Evolutionary conservation across 164 flowering plant genomes (phyloP).

Genomic region (Vitis riparia): DNA sequence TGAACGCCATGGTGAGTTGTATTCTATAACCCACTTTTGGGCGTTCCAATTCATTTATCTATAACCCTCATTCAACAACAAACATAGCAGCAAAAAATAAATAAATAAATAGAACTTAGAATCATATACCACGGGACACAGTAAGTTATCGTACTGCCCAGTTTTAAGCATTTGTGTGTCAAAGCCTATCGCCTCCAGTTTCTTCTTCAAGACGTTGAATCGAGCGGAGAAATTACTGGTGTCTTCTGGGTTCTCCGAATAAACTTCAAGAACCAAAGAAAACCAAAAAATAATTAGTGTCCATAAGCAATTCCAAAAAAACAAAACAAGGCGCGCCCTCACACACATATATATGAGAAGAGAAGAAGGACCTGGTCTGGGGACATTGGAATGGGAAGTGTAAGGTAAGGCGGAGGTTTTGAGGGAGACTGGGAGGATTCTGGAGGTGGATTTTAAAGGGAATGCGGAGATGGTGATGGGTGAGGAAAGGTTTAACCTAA

Average conservation of each 20-base stretch:
- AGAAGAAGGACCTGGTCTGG: conserved; percentile 14
- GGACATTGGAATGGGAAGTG: conserved; percentile 14
- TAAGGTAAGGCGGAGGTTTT: conserved; percentile 21
- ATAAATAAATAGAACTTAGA: background rate
- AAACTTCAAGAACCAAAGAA: conserved; percentile 13
- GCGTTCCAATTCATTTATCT: no score
- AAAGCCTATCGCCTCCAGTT: conserved; percentile 38
- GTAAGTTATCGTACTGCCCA: conserved; percentile 34
- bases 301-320: background rate
- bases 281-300: background rate
- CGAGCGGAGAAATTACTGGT: conserved; percentile 1
- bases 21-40: no score
- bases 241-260: conserved; percentile 20
- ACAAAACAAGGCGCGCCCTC: background rate
- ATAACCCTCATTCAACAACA: no score
- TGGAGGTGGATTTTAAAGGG: conserved; percentile 22
- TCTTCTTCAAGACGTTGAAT: conserved; percentile 27
- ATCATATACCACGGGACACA: conserved; percentile 54
- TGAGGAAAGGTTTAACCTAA: conserved; percentile 6
- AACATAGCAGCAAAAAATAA: no score
- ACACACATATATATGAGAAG: background rate
- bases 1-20: no score
- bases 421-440: conserved; percentile 1
- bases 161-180: conserved; percentile 25
- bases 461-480: conserved; percentile 1